These are phyloP conservation scores for Solanum medicagineum DNA, from an alignment of 257 asterid species.

Conservation along the genomic window DNA sequence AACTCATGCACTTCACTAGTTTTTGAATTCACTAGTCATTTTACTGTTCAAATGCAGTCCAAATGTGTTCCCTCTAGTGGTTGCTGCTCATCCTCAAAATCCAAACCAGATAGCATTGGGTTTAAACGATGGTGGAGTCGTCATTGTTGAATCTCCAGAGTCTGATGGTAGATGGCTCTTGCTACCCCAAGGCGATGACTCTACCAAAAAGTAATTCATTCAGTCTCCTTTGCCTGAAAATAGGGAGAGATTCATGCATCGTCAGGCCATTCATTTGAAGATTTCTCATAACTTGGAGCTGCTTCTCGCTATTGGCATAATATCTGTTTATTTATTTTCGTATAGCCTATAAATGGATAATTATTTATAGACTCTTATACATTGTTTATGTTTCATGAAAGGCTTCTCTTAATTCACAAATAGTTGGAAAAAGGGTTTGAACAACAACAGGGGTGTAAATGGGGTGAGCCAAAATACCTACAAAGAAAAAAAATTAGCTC, in stretches of 20 bases:
- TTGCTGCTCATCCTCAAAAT: conserved; percentile 62
- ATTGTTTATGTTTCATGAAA: background rate
- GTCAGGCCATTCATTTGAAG: background rate
- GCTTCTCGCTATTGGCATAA: background rate
- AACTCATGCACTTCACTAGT: background rate
- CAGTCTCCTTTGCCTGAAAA: background rate
- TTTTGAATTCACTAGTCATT: background rate
- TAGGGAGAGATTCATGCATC: background rate
- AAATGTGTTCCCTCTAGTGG: conserved; percentile 31
- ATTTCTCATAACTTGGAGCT: background rate
- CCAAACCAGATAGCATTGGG: conserved; percentile 64
- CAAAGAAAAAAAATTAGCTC: background rate
- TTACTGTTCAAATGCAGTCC: background rate
- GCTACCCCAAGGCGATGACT: background rate
- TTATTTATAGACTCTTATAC: background rate
- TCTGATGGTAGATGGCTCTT: conserved; percentile 32
- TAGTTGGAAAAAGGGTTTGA: background rate
- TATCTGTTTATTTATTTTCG: background rate
- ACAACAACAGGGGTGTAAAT: background rate
- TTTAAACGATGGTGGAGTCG: conserved; percentile 44
- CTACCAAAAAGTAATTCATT: background rate
- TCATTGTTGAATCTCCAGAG: conserved; percentile 38
- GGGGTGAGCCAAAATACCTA: background rate
- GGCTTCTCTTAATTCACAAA: background rate
- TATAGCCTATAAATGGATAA: background rate